Conservation (phyloP, 2,329 filamentous ascomycete species). For the Sphaerulina vaccinii region DNA sequence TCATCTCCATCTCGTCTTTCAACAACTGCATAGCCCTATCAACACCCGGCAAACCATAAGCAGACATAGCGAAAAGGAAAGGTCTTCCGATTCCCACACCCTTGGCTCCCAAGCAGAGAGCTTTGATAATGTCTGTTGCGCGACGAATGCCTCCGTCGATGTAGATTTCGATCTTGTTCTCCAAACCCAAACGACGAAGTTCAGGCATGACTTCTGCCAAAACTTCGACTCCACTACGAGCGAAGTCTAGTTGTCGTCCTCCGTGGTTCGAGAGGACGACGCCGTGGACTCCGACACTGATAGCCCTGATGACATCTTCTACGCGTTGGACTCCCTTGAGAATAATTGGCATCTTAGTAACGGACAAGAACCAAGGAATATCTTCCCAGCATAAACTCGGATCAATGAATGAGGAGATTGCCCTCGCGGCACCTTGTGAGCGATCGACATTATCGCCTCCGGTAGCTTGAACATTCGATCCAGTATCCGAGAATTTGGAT, state of each 20-base stretch:
- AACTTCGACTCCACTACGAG: conserved; percentile 83
- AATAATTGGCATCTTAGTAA: conserved; percentile 92
- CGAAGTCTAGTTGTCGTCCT: conserved; percentile 88
- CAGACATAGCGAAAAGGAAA: conserved; percentile 93
- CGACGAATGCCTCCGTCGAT: conserved; percentile 88
- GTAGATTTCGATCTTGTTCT: conserved; percentile 74
- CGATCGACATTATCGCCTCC: conserved; percentile 72
- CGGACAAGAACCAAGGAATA: conserved; percentile 68
- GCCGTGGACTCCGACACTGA: conserved; percentile 70
- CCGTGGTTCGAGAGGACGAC: conserved; percentile 97
- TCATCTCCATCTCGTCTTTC: conserved; percentile 95
- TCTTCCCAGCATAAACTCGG: conserved; percentile 91
- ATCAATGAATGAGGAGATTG: conserved; percentile 96
- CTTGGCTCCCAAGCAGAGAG: conserved; percentile 84
- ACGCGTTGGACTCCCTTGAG: conserved; percentile 96
- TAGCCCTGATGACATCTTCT: conserved; percentile 86
- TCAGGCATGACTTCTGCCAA: conserved; percentile 92
- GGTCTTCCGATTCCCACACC: conserved; percentile 93
- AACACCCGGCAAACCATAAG: conserved; percentile 83
- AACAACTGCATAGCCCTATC: conserved; percentile 77
- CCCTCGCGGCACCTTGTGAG: conserved; percentile 86
- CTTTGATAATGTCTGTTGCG: conserved; percentile 93
- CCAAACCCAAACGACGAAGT: conserved; percentile 46
- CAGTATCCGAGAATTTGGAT: conserved; percentile 70
- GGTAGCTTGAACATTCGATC: conserved; percentile 73